These are phyloP conservation scores for Thoreauomyces humboldtii DNA, from an alignment of 192 early-diverging fungal genomes.

Conservation along the genomic window DNA sequence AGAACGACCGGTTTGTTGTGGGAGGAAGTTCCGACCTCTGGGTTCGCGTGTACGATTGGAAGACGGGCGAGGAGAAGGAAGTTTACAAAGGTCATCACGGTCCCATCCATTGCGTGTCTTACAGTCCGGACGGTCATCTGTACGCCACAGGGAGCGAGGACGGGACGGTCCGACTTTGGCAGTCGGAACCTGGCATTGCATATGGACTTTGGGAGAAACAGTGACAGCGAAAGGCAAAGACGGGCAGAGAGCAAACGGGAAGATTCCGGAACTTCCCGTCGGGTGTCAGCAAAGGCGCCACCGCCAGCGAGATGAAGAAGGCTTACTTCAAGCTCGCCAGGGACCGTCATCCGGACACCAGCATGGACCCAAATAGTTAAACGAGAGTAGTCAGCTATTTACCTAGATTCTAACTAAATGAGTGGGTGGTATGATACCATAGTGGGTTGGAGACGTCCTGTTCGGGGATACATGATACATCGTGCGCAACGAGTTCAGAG, in stretches of 20 bases:
- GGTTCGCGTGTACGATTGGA: conserved; percentile 81
- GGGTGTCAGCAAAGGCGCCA: conserved; percentile 77
- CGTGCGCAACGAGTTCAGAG: too few species aligned
- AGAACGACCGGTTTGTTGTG: conserved; percentile 73
- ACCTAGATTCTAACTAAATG: too few species aligned
- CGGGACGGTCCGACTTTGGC: conserved; percentile 88
- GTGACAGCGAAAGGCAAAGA: too few species aligned
- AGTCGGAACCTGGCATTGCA: conserved; percentile 72
- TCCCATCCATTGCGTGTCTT: conserved; percentile 82
- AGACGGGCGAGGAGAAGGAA: conserved; percentile 71
- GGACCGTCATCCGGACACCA: conserved; percentile 97
- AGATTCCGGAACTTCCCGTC: too few species aligned
- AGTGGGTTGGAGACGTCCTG: too few species aligned
- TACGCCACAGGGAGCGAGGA: conserved; percentile 88
- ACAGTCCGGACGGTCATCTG: conserved; percentile 87
- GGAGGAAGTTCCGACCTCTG: conserved; percentile 80
- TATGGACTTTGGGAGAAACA: conserved; percentile 81
- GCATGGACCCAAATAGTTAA: conserved; percentile 81
- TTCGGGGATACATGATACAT: too few species aligned
- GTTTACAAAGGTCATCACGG: conserved; percentile 91
- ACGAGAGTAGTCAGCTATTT: too few species aligned
- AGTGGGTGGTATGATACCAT: too few species aligned
- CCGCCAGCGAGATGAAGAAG: conserved; percentile 90
- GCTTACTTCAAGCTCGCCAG: conserved; percentile 97
- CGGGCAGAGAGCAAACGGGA: too few species aligned